Conservation (phyloP, 352 stramenopile genomes). For the Globisporangium viniferum region DNA sequence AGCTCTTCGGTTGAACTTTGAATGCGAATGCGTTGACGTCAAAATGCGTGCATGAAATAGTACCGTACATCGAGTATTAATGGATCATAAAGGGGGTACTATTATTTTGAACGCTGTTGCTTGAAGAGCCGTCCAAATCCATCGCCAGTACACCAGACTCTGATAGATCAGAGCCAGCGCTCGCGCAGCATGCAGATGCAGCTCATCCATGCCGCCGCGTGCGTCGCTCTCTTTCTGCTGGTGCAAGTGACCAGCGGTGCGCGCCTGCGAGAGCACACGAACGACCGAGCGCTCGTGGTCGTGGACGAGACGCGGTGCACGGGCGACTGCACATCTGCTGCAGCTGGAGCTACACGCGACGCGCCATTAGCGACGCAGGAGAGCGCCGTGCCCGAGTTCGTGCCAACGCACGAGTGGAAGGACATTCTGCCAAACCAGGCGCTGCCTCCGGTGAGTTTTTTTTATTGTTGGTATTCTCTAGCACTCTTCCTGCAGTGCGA, state of each 20-base stretch:
- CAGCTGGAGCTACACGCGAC: neutral
- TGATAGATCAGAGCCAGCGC: conserved; percentile 1
- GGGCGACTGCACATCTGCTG: conserved; percentile 12
- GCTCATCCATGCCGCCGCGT: conserved; percentile 14
- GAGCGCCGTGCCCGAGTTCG: conserved; percentile 43
- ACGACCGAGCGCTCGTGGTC: conserved; percentile 10
- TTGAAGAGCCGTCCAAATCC: neutral
- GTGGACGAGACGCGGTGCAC: conserved; percentile 8
- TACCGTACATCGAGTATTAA: neutral
- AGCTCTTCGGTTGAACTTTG: conserved; percentile 8
- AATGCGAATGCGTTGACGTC: conserved; percentile 4
- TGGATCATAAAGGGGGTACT: neutral
- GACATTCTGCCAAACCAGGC: conserved; percentile 50
- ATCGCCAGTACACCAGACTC: neutral
- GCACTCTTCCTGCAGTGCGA: too few relatives aligned
- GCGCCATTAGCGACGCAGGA: neutral
- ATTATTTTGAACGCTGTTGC: neutral
- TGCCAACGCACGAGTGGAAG: conserved; percentile 57
- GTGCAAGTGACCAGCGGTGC: neutral
- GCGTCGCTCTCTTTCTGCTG: conserved; percentile 14
- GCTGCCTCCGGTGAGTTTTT: conserved; percentile 33
- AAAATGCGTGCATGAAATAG: neutral
- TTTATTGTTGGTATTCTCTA: neutral
- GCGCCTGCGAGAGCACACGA: neutral
- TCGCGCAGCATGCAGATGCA: conserved; percentile 13